Evolutionary conservation across 2,329 filamentous ascomycete genomes (phyloP).

Genomic region (Claviceps capensis): DNA sequence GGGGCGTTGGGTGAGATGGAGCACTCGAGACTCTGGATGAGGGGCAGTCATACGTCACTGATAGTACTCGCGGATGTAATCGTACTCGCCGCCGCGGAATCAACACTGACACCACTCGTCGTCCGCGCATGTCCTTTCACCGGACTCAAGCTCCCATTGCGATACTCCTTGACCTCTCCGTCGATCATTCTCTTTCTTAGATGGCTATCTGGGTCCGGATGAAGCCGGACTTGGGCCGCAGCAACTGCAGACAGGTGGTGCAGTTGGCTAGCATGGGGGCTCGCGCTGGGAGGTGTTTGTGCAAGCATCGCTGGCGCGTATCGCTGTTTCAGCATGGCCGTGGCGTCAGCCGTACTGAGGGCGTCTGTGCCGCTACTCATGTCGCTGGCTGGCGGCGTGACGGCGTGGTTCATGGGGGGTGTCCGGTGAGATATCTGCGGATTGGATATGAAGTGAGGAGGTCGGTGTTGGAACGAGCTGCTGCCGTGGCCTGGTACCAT

Average conservation of each 20-base stretch:
- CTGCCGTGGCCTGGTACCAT: slow-evolving; percentile 1
- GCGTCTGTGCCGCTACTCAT: slow-evolving; percentile 8
- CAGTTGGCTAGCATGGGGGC: slow-evolving; percentile 43
- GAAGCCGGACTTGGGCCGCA: slow-evolving; percentile 37
- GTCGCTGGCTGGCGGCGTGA: slow-evolving; percentile 17
- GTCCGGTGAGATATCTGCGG: slow-evolving; percentile 17
- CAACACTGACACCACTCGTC: slow-evolving; percentile 51
- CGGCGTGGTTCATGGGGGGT: slow-evolving; percentile 14
- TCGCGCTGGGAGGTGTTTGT: slow-evolving; percentile 10
- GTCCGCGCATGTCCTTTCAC: slow-evolving; percentile 52
- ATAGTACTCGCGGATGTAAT: slow-evolving; percentile 25
- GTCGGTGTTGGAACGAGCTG: slow-evolving; percentile 5
- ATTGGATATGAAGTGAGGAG: slow-evolving; percentile 8
- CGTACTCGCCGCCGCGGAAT: slow-evolving; percentile 48
- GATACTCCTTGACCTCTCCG: slow-evolving; percentile 51
- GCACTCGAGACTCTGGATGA: not conserved
- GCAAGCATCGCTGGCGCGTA: not conserved
- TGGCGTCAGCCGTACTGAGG: slow-evolving; percentile 9
- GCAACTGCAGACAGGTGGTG: slow-evolving; percentile 45
- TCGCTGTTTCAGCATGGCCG: slow-evolving; percentile 1
- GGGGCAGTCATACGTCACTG: slow-evolving; percentile 50
- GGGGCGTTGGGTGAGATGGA: too few species aligned
- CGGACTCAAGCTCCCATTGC: slow-evolving; percentile 29
- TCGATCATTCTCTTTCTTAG: slow-evolving; percentile 65
- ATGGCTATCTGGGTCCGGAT: slow-evolving; percentile 18